Evolutionary conservation across 208 protist species (phyloP), one percentile per base, ranked within the genome.

Genomic region (Trypanosoma brucei): DNA sequence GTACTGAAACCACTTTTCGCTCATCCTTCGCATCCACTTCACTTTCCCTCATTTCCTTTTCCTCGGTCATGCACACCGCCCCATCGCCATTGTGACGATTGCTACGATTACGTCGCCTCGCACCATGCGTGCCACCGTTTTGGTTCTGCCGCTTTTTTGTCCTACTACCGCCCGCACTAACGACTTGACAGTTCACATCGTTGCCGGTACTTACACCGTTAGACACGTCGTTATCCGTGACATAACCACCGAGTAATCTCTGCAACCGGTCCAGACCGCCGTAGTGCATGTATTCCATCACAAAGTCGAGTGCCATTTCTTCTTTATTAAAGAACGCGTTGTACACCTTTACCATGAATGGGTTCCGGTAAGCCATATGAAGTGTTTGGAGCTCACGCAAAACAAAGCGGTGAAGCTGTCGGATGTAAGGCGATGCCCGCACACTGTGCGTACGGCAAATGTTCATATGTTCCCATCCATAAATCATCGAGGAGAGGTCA

Each of bases 251-350:
- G 55, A 68, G 39, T 61, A 59, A 22, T 3, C 57, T 62, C 51
- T 73, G 70, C 7, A 95, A 66, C 60, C 78, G 62, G 55, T 84
- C 83, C 9, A 95, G 70, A 46, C 81, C 83, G 22, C 89, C 89
- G 65, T 88, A 91, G 65, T 93, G 78, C 89, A 95, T 95, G 53
- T 91, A 95, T 83, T 95, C 86, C 84, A 95, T 88, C 38, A 88
- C 85, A 44, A 95, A 81, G 55, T 95, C 84, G 49, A 95, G 76
- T 59, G 73, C 59, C 70, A 79, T 74, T 1, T n/a, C 34, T 42
- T 91, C 83, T 2, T 55, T 34, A 13, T 78, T 7, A 60, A 77
- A 92, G 62, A 92, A 95, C 14, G 89, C 89, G 62, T 95, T 92
- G 71, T 93, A 95, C 8, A 92, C 82, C 63, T 95, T 95, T 54